Base-by-base conservation (phyloP, 805 yeast genomes). In the Saccharomycopsis fodiens region DNA sequence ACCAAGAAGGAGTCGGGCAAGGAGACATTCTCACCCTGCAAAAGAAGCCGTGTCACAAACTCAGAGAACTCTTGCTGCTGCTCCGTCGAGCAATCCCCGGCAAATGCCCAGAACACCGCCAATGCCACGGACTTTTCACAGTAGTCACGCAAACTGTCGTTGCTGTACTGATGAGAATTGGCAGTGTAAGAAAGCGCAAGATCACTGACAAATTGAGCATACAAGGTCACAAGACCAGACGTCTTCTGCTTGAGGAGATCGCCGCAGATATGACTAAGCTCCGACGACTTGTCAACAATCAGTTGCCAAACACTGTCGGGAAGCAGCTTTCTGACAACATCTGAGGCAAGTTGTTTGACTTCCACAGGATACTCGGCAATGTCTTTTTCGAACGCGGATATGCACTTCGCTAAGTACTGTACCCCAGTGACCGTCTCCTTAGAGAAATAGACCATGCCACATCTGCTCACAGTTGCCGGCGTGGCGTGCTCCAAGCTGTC, bases 401-500 rank as follows among this genome's bases (percentile, higher is more conserved):
- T 19, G 8, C 6, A 10, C 15, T 32, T 17, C 8, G 15, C 7
- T 3, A 50, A 32, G 2, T 44, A 19, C 13, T 38, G 59, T 2
- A 35, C 34, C 2, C 55, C 20, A 1, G 51, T 36, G 2, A 68
- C 55, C 0, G 61, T 46, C 4, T 52, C 48, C 1, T 57, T 54
- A n/a, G 78, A 79, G 53, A 85, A 64, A 81, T 88, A 84, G 1
- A 89, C 67, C 74, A 91, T 79, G 3, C 95, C 96, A 68, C 97
- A 89, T 59, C 97, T 74, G 61, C 93, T 85, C 20, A 91, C 74
- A 0, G 97, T 91, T 0, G 97, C 97, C 0, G 86, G 86, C 0
- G 97, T 91, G 0, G 95, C 84, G 53, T 74, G 66, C 2, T 64
- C 59, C 43, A 91, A 61, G 38, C 61, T 68, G 40, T 82, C 82